These are phyloP conservation scores for Diaporthe eres DNA, from an alignment of 2,329 filamentous ascomycete species.

Conservation along the genomic window DNA sequence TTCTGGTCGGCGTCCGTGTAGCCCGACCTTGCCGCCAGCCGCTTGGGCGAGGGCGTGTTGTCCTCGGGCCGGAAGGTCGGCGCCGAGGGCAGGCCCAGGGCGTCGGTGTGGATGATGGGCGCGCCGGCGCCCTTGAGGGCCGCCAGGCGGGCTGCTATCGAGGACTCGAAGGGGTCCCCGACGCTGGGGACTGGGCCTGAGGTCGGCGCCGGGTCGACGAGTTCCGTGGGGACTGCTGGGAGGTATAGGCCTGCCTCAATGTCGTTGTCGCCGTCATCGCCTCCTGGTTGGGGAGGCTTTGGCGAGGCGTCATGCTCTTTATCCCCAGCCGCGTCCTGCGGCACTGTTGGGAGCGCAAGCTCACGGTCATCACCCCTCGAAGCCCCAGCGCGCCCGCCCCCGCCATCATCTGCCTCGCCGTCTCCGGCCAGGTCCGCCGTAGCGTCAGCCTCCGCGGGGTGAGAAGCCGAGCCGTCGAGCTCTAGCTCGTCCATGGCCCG, in stretches of 20 bases:
- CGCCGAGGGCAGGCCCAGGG: slow-evolving; percentile 62
- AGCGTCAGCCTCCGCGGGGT: slow-evolving; percentile 33
- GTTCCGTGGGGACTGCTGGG: slow-evolving; percentile 61
- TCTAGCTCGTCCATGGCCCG: slow-evolving; percentile 62
- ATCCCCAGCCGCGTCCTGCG: slow-evolving; percentile 11
- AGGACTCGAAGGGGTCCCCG: slow-evolving; percentile 56
- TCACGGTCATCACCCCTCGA: neutral
- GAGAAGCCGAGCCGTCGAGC: slow-evolving; percentile 47
- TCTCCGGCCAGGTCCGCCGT: slow-evolving; percentile 23
- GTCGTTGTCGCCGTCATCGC: slow-evolving; percentile 40
- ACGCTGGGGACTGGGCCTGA: slow-evolving; percentile 11
- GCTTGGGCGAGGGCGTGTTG: slow-evolving; percentile 47
- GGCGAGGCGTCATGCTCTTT: slow-evolving; percentile 18
- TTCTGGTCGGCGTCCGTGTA: slow-evolving; percentile 80
- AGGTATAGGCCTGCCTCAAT: slow-evolving; percentile 54
- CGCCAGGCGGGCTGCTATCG: slow-evolving; percentile 67
- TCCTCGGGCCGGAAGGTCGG: slow-evolving; percentile 65
- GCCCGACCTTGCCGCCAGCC: slow-evolving; percentile 53
- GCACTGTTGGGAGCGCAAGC: slow-evolving; percentile 29
- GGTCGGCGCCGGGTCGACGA: slow-evolving; percentile 54
- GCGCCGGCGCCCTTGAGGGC: slow-evolving; percentile 59
- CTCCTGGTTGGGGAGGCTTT: neutral
- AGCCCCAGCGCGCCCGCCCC: neutral
- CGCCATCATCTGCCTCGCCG: too few species aligned
- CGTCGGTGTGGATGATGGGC: slow-evolving; percentile 49